Percentiles rank a stretch among this genome's conserved stretches.
These are phyloP conservation scores for Rhizodiscina lignyota DNA, from an alignment of 495 filamentous ascomycete genomes.

Conservation along the genomic window DNA sequence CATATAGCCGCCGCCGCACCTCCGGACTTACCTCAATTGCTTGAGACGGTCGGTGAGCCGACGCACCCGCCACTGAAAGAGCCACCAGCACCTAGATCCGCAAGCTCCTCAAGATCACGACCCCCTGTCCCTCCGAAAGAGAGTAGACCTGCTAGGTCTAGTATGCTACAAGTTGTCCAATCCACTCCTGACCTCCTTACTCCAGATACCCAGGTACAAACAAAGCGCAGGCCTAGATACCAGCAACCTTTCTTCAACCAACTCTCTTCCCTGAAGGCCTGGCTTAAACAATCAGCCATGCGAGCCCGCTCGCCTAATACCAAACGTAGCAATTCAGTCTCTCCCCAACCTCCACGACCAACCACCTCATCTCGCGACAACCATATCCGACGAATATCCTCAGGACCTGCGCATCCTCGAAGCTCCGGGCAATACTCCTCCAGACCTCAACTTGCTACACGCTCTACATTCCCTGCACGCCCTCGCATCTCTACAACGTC, in stretches of 20 bases:
- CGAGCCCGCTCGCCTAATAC: slow-evolving; percentile 49
- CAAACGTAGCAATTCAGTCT: slow-evolving; percentile 25
- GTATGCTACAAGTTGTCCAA: slow-evolving; percentile 65
- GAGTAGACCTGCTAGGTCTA: slow-evolving; percentile 50
- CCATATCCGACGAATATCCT: neutral
- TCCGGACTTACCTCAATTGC: no score
- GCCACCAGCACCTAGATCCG: slow-evolving; percentile 36
- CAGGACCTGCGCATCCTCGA: slow-evolving; percentile 1
- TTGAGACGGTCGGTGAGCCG: no score
- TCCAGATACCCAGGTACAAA: slow-evolving; percentile 9
- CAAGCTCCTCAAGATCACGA: slow-evolving; percentile 49
- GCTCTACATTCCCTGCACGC: slow-evolving; percentile 13
- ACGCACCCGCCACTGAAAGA: no score
- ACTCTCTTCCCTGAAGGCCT: slow-evolving; percentile 72
- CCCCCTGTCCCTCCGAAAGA: slow-evolving; percentile 84
- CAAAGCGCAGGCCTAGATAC: slow-evolving; percentile 41
- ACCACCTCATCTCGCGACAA: slow-evolving; percentile 8
- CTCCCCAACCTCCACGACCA: slow-evolving; percentile 9
- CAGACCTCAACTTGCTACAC: slow-evolving; percentile 14
- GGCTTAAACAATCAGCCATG: slow-evolving; percentile 66
- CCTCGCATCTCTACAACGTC: slow-evolving; percentile 17
- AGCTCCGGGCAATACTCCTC: slow-evolving; percentile 2
- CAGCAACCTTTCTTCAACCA: slow-evolving; percentile 61
- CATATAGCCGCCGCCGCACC: no score
- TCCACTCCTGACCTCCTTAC: slow-evolving; percentile 45